Conservation (phyloP, 805 yeast species). For the Cyberlindnera euphorbiiphila region DNA sequence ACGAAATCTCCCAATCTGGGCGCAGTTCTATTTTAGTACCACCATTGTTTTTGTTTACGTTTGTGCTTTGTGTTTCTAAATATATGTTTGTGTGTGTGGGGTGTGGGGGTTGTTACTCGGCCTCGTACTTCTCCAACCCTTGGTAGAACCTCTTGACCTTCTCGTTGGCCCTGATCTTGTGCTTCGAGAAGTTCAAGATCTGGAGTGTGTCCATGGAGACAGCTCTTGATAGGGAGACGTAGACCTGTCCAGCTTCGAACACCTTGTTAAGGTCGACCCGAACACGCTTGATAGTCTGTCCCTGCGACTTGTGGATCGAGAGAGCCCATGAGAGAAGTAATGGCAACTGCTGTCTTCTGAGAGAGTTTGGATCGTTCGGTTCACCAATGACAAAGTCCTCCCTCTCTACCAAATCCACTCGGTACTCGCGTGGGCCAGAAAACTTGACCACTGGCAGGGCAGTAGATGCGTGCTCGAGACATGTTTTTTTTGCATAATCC, state of each 20-base stretch:
- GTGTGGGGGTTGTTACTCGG: no score
- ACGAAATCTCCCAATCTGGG: no score
- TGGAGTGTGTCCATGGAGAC: constrained; percentile 62
- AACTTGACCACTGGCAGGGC: constrained; percentile 45
- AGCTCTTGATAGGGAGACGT: constrained; percentile 80
- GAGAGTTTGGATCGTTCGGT: constrained; percentile 20
- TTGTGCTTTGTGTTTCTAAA: neutral
- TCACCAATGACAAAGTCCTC: constrained; percentile 30
- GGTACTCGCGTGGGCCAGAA: constrained; percentile 32
- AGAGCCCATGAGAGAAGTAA: constrained; percentile 76
- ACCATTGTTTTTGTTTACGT: no score
- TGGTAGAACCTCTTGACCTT: constrained; percentile 61
- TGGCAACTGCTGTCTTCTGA: constrained; percentile 57
- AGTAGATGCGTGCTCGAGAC: neutral
- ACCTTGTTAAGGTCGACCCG: constrained; percentile 62
- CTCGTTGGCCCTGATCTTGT: constrained; percentile 52
- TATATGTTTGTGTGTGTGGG: no score
- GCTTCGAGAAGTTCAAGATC: constrained; percentile 58
- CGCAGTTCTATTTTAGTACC: no score
- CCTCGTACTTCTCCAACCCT: constrained; percentile 37
- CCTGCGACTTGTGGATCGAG: constrained; percentile 83
- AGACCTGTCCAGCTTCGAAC: constrained; percentile 81
- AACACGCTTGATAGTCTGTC: constrained; percentile 71
- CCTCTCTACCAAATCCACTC: constrained; percentile 7
- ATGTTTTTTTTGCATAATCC: constrained; percentile 21